A percentile compares a stretch with the other conserved stretches of the same genome.
Conservation (phyloP, 176 grass and related monocot species). For the Triticum monococcum region DNA sequence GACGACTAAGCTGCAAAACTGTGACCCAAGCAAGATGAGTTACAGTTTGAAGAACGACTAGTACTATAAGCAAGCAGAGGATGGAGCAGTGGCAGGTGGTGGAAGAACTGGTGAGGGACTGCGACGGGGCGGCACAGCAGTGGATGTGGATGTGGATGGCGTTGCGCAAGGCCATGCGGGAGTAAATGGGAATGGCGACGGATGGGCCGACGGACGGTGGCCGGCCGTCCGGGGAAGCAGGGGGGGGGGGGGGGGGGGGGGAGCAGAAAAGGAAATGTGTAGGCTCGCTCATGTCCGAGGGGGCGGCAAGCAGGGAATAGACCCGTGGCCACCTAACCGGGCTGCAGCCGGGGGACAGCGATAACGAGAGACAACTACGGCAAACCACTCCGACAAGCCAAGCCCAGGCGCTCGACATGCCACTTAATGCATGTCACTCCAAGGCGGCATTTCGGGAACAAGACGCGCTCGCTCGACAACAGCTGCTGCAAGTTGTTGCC, state of each 20-base stretch:
- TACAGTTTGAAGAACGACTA: not conserved
- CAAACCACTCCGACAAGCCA: conserved; percentile 59
- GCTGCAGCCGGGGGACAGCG: conserved; percentile 62
- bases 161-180: not conserved
- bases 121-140: not conserved
- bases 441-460: conserved; percentile 25
- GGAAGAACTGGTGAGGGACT: not conserved
- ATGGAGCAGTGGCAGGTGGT: conserved; percentile 5
- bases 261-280: conserved; percentile 36
- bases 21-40: not conserved
- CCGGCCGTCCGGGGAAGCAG: conserved; percentile 9
- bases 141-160: not conserved
- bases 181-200: conserved; percentile 34
- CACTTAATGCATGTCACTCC: conserved; percentile 52
- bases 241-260: conserved; percentile 13
- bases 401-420: conserved; percentile 47
- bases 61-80: not conserved
- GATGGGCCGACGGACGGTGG: not conserved
- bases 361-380: conserved; percentile 62
- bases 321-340: conserved; percentile 46
- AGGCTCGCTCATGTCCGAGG: conserved; percentile 24
- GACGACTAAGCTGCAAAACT: not conserved
- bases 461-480: not conserved
- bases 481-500: not conserved
- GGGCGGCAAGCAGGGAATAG: conserved; percentile 28